Evolutionary conservation across 768 basidiomycete species (phyloP), one percentile per base, ranked within the genome.

Genomic region (Omphalotus guepiniiformis): DNA sequence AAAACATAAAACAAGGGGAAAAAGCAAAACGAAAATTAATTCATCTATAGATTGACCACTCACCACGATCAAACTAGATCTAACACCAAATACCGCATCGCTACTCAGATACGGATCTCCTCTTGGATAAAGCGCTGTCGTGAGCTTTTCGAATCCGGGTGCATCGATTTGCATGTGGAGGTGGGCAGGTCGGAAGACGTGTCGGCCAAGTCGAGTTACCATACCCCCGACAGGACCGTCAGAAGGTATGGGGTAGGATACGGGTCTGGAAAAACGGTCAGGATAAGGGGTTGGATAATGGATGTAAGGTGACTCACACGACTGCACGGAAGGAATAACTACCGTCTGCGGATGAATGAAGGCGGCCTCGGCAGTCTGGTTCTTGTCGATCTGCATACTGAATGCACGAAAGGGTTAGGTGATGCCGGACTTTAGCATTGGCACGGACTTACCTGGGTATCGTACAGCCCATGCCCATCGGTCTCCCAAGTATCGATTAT

Each of bases 401-500:
- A 32, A 1, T 65, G 7, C 50, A 21, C n/a, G n/a, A n/a, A n/a
- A n/a, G n/a, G n/a, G n/a, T n/a, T n/a, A n/a, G n/a, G n/a, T n/a
- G n/a, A n/a, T n/a, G n/a, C n/a, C n/a, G n/a, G n/a, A n/a, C n/a
- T n/a, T n/a, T n/a, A n/a, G n/a, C n/a, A n/a, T n/a, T n/a, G n/a
- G n/a, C n/a, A n/a, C n/a, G n/a, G n/a, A 29, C 49, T 4, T 52
- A 66, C 69, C 57, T 73, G 71, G 6, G 59, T 63, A 49, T 71
- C 68, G 29, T 66, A 71, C 58, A 62, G 56, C 56, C 85, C 85
- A 41, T 73, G 49, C 0, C 71, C 72, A 55, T 92, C 89, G 7
- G 87, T 82, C 62, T 89, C 86, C 87, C 86, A 90, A n/a, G 87
- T 90, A 43, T 90, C 85, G 50, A 91, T 85, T 37, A 74, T 56